A percentile compares a stretch with the other conserved stretches of the same genome.
Evolutionary conservation across 192 early-diverging fungal genomes (phyloP).

Genomic region (Oehlia diaphana): DNA sequence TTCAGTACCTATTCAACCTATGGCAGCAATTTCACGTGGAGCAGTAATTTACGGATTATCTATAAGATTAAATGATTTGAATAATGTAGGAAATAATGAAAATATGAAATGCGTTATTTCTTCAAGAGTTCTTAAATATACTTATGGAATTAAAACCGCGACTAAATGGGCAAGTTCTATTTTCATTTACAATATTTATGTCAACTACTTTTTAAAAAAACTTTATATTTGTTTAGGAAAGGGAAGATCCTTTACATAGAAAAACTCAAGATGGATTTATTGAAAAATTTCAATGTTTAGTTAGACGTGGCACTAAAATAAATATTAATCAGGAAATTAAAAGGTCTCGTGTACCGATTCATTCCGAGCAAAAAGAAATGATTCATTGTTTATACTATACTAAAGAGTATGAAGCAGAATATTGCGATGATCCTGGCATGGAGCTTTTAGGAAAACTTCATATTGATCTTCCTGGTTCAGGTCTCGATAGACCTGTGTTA

Average conservation of each 20-base stretch:
- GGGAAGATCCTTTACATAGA: neutral
- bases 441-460: neutral
- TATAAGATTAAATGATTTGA: slow-evolving; percentile 29
- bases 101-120: neutral
- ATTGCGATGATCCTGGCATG: neutral
- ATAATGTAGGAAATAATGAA: slow-evolving; percentile 25
- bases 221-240: neutral
- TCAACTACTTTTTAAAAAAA: no score
- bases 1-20: slow-evolving; percentile 51
- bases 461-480: neutral
- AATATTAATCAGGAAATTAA: neutral
- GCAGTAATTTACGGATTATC: neutral
- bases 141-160: neutral
- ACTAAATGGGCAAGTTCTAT: neutral
- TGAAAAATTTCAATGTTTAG: neutral
- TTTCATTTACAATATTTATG: no score
- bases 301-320: neutral
- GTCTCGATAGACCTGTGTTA: neutral
- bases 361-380: neutral
- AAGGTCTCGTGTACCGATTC: neutral
- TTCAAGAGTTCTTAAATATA: neutral
- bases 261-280: neutral
- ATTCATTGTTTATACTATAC: neutral
- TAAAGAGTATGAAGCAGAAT: neutral
- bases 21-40: slow-evolving; percentile 53